Percentiles rank a stretch among this genome's conserved stretches.
These are phyloP conservation scores for Sordariomycetes sp. DNA, from an alignment of 2,329 filamentous ascomycete species.

Conservation along the genomic window DNA sequence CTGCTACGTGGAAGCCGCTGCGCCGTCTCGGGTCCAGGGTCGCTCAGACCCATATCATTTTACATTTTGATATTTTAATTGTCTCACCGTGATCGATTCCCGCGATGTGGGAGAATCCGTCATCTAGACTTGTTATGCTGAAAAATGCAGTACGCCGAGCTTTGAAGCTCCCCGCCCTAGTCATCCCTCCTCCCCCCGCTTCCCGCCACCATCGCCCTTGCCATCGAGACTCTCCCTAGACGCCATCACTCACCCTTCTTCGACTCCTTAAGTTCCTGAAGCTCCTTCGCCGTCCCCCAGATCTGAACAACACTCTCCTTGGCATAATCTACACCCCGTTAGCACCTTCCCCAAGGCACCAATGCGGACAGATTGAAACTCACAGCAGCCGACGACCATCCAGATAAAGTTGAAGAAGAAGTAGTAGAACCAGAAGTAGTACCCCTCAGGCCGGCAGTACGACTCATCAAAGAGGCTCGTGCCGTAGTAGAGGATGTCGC, in stretches of 20 bases:
- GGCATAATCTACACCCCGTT: not conserved
- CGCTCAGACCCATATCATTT: too few species aligned
- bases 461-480: slow-evolving; percentile 30
- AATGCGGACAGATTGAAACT: not conserved
- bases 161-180: too few species aligned
- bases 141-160: too few species aligned
- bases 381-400: slow-evolving; percentile 30
- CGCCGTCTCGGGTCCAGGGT: too few species aligned
- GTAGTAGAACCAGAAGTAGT: slow-evolving; percentile 41
- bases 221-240: too few species aligned
- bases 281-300: not conserved
- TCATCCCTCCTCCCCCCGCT: too few species aligned
- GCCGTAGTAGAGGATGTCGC: slow-evolving; percentile 36
- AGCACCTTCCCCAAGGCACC: not conserved
- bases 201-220: too few species aligned
- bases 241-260: not conserved
- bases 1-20: too few species aligned
- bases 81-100: too few species aligned
- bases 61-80: too few species aligned
- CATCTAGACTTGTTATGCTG: too few species aligned
- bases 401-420: slow-evolving; percentile 37
- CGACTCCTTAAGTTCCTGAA: not conserved
- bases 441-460: slow-evolving; percentile 35
- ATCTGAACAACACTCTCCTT: not conserved
- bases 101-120: too few species aligned